These are phyloP conservation scores for Cerioporus squamosus DNA, from an alignment of 1,284 basidiomycete genomes.

Conservation along the genomic window DNA sequence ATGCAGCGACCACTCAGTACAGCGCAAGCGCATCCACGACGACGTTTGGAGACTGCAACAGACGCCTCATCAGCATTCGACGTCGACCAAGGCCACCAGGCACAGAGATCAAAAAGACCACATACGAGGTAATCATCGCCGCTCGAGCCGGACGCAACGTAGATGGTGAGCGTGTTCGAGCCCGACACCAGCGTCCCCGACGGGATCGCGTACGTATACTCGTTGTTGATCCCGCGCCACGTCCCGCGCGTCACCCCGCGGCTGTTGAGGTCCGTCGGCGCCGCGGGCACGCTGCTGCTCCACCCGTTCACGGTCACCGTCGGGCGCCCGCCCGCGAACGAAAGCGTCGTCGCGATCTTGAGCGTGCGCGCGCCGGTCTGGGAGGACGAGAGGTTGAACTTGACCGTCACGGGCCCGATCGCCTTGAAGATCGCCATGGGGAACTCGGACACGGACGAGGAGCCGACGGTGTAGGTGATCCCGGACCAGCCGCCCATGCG, in stretches of 20 bases:
- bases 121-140: constrained; percentile 44
- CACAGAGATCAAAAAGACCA: constrained; percentile 41
- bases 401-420: constrained; percentile 49
- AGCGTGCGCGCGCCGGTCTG: constrained; percentile 51
- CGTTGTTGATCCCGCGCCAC: constrained; percentile 49
- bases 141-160: constrained; percentile 46
- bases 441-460: constrained; percentile 42
- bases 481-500: constrained; percentile 52
- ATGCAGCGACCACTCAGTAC: too few relatives aligned
- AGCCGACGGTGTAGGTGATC: constrained; percentile 46
- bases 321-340: constrained; percentile 51
- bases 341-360: constrained; percentile 48
- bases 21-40: constrained; percentile 34
- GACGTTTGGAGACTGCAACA: constrained; percentile 32
- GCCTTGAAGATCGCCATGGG: constrained; percentile 53
- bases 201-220: constrained; percentile 45
- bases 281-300: constrained; percentile 42
- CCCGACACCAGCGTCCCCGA: constrained; percentile 45
- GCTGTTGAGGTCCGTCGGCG: constrained; percentile 45
- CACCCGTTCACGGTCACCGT: constrained; percentile 46
- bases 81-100: too few relatives aligned
- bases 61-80: neutral
- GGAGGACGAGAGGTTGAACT: constrained; percentile 46
- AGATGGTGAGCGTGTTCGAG: constrained; percentile 46
- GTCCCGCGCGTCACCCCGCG: constrained; percentile 40